These are phyloP conservation scores for Poa annua DNA, from an alignment of 176 grass and related monocot species.

Conservation along the genomic window DNA sequence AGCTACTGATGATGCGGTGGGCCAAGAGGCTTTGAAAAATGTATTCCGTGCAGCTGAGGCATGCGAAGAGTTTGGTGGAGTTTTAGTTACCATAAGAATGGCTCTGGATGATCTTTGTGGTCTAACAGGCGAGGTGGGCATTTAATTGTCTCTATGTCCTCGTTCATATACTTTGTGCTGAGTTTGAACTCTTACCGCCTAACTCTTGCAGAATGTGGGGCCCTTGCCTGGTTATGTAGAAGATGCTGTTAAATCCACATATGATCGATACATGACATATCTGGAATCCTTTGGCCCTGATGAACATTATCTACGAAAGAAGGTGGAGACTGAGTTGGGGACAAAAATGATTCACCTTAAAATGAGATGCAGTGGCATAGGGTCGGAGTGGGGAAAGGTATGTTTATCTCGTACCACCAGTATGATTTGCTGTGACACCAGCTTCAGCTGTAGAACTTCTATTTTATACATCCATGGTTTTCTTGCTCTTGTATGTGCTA, in stretches of 20 bases:
- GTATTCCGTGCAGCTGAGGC: conserved; percentile 84
- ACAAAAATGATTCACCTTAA: conserved; percentile 99
- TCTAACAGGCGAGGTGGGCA: conserved; percentile 75
- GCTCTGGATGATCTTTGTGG: conserved; percentile 90
- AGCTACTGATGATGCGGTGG: conserved; percentile 57
- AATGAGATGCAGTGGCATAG: conserved; percentile 94
- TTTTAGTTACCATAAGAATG: conserved; percentile 80
- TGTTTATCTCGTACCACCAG: neutral
- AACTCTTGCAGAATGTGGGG: conserved; percentile 66
- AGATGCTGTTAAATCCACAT: conserved; percentile 88
- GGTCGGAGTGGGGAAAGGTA: conserved; percentile 94
- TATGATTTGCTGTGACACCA: neutral
- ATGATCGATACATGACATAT: conserved; percentile 76
- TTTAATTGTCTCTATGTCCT: conserved; percentile 30
- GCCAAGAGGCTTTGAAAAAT: conserved; percentile 76
- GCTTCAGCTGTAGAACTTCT: neutral
- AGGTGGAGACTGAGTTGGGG: conserved; percentile 90
- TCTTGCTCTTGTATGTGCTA: conserved; percentile 8
- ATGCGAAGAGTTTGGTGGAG: conserved; percentile 82
- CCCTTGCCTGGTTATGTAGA: conserved; percentile 81
- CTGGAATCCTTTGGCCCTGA: conserved; percentile 84
- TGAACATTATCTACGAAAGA: conserved; percentile 77
- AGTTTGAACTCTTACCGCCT: conserved; percentile 39
- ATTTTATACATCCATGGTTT: neutral
- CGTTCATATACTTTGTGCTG: conserved; percentile 14